Evolutionary conservation across 495 filamentous ascomycete genomes (phyloP).

Genomic region (Poronia punctata): DNA sequence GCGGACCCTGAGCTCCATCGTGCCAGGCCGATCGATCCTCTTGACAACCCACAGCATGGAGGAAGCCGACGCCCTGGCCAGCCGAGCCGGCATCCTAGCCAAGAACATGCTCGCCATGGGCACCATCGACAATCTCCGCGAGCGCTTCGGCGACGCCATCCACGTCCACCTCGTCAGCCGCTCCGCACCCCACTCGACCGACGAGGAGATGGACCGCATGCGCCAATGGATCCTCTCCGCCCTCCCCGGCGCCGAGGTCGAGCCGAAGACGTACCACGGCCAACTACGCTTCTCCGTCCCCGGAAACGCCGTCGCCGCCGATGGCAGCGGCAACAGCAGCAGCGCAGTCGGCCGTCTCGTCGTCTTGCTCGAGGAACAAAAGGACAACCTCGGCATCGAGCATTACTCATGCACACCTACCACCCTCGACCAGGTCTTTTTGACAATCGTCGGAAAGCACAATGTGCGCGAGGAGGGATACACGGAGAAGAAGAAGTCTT

Average conservation of each 20-base stretch:
- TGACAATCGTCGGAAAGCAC: constrained; percentile 70
- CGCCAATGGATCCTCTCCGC: constrained; percentile 51
- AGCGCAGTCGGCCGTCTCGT: constrained; percentile 57
- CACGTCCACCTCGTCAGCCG: constrained; percentile 68
- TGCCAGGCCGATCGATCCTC: constrained; percentile 53
- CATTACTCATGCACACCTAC: constrained; percentile 76
- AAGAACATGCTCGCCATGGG: constrained; percentile 65
- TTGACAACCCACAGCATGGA: constrained; percentile 79
- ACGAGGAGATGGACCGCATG: constrained; percentile 57
- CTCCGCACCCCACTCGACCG: constrained; percentile 60
- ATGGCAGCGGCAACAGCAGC: constrained; percentile 17
- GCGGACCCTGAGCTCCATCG: constrained; percentile 54
- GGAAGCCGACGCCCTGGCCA: constrained; percentile 67
- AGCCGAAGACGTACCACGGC: constrained; percentile 71
- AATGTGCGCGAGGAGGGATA: constrained; percentile 74
- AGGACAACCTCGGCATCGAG: constrained; percentile 59
- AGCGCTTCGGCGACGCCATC: constrained; percentile 53
- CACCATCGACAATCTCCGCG: constrained; percentile 50
- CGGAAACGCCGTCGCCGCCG: constrained; percentile 20
- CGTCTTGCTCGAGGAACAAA: constrained; percentile 60
- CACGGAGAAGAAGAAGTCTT: constrained; percentile 28
- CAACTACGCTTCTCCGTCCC: constrained; percentile 75
- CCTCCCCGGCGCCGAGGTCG: constrained; percentile 55
- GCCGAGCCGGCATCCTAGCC: constrained; percentile 65
- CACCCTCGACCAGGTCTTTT: constrained; percentile 81